Evolutionary conservation across 2,329 filamentous ascomycete genomes (phyloP).

Genomic region (Ilyonectria destructans): DNA sequence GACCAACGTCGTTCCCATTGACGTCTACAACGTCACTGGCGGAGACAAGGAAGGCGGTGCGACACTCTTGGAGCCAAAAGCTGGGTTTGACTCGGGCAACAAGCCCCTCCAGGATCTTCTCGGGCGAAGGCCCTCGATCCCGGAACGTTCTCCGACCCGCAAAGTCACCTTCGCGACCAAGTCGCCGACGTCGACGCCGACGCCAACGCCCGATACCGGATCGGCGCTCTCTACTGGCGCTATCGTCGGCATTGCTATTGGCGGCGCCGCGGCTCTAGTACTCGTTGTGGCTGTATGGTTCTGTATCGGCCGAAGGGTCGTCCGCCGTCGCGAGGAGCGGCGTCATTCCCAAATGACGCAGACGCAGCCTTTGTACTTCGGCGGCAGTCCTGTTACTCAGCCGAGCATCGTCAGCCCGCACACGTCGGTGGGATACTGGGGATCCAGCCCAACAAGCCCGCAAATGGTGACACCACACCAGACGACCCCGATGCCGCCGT

Average conservation of each 20-base stretch:
- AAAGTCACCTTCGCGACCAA: neutral
- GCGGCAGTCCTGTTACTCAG: no score
- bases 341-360: conserved; percentile 11
- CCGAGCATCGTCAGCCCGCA: neutral
- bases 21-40: conserved; percentile 16
- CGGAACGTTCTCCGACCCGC: conserved; percentile 17
- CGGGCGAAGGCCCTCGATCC: neutral
- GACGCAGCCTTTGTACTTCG: neutral
- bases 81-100: conserved; percentile 10
- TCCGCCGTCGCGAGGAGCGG: conserved; percentile 16
- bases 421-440: neutral
- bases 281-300: conserved; percentile 44
- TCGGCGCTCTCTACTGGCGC: conserved; percentile 51
- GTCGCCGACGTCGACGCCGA: neutral
- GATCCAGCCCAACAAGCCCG: neutral
- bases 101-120: conserved; percentile 8
- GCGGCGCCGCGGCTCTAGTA: conserved; percentile 44
- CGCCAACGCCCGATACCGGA: neutral
- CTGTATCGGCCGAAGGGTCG: conserved; percentile 15
- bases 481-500: neutral
- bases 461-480: neutral
- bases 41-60: conserved; percentile 20
- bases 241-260: conserved; percentile 61
- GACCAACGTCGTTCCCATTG: conserved; percentile 13
- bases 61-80: neutral